Percentiles rank a stretch among this genome's conserved stretches.
These are phyloP conservation scores for Plasmodium inui DNA, from an alignment of 169 alveolate genomes.

Conservation along the genomic window DNA sequence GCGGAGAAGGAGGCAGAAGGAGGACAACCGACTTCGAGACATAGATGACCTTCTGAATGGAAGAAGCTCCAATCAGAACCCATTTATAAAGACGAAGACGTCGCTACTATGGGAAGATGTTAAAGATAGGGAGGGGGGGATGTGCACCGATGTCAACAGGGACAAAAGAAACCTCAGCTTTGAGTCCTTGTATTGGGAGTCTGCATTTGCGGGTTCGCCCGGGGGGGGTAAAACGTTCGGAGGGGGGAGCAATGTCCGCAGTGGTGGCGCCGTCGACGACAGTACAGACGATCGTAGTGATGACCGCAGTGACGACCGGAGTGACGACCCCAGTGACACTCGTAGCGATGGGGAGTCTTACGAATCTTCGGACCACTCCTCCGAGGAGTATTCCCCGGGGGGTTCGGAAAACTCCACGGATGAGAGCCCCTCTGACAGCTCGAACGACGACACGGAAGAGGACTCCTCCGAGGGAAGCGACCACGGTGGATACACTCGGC, in stretches of 20 bases:
- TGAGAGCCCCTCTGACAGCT: not conserved
- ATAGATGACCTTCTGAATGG: conserved; percentile 41
- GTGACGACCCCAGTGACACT: too few relatives aligned
- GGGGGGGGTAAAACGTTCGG: not conserved
- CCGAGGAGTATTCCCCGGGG: not conserved
- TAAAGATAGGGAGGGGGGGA: conserved; percentile 31
- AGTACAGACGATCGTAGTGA: not conserved
- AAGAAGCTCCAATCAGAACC: conserved; percentile 12
- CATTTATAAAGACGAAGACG: conserved; percentile 44
- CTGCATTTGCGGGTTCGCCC: not conserved
- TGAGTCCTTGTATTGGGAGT: conserved; percentile 21
- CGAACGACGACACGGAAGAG: not conserved
- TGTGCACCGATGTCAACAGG: conserved; percentile 75
- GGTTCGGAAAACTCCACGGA: not conserved
- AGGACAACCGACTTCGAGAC: conserved; percentile 26
- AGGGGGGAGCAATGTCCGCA: not conserved
- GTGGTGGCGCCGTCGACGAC: too few relatives aligned
- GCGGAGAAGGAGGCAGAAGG: conserved; percentile 2
- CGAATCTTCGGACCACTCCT: not conserved
- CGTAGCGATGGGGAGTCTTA: not conserved
- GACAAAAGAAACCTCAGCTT: not conserved
- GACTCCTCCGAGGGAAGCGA: not conserved
- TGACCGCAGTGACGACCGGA: not conserved
- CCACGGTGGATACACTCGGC: not conserved
- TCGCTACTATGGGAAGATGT: conserved; percentile 31